phyloP scores from a whole-genome alignment of 805 yeast species.

The Candida mattraensis region DNA sequence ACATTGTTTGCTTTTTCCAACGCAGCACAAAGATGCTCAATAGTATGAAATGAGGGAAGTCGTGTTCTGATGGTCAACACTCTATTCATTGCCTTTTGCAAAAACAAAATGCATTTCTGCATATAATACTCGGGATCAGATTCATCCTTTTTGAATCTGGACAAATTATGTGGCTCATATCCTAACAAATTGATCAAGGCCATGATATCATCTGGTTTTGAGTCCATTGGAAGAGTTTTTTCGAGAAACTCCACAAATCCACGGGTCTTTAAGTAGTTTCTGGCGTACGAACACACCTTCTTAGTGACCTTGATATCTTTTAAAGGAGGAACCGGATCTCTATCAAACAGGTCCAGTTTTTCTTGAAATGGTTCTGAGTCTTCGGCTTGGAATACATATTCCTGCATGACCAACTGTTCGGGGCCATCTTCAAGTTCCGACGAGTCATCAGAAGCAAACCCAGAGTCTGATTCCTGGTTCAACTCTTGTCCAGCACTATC shows the following conservation, averaged over 20 bases:
- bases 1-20: slow-evolving; percentile 58
- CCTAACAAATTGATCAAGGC: slow-evolving; percentile 64
- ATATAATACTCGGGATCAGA: slow-evolving; percentile 16
- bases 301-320: slow-evolving; percentile 34
- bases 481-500: too few species aligned
- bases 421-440: slow-evolving; percentile 2
- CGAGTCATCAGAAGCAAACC: too few species aligned
- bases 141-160: slow-evolving; percentile 12
- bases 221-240: slow-evolving; percentile 58
- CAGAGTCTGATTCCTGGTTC: too few species aligned
- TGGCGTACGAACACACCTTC: slow-evolving; percentile 45
- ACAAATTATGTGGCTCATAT: slow-evolving; percentile 33
- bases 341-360: slow-evolving; percentile 16
- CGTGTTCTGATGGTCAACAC: slow-evolving; percentile 58
- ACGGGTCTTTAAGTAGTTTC: slow-evolving; percentile 52
- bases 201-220: slow-evolving; percentile 57
- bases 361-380: slow-evolving; percentile 6
- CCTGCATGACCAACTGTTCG: slow-evolving; percentile 8
- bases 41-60: slow-evolving; percentile 50
- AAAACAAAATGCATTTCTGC: slow-evolving; percentile 41
- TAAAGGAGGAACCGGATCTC: slow-evolving; percentile 21
- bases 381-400: slow-evolving; percentile 6
- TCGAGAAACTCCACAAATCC: slow-evolving; percentile 59
- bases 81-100: slow-evolving; percentile 65
- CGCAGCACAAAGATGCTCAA: slow-evolving; percentile 57